Evolutionary conservation across 257 asterid genomes (phyloP), one percentile per base, ranked within the genome.

Genomic region (Solanum rostratum): DNA sequence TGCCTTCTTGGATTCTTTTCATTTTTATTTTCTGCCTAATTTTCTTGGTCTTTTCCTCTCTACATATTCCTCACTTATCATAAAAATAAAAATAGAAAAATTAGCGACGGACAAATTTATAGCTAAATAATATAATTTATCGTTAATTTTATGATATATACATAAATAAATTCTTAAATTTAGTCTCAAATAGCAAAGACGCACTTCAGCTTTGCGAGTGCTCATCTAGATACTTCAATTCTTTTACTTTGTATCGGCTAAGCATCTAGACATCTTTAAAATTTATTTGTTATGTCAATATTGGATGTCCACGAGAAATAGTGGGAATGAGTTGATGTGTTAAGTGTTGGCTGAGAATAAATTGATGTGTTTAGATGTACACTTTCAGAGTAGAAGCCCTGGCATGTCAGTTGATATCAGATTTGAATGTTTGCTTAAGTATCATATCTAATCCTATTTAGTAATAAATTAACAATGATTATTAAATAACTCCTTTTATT

Each of bases 1-100:
- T 46, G 80, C 19, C 30, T 49, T 69, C 16, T 89, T 84, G 91
- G 90, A 92, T 92, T 88, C 91, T 86, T 66, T 49, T 76, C 62
- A 74, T 14, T 49, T 74, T 49, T 7, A 12, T 22, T 49, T 50
- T 41, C 14, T 45, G 14, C 45, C 49, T 65, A 45, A 46, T 84
- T 57, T 86, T 81, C 68, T 79, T 71, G 59, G 4, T 84, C 76
- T 68, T 27, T 24, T 18, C 19, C 41, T n/a, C 14, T 65, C 29
- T 82, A 65, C 74, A 24, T 76, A 33, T 76, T 27, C 82, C 45
- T 8, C 54, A 15, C 10, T n/a, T 63, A 24, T 24, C 18, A 52
- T 12, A 14, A 27, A 15, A 14, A 41, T 41, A 3, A 55, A 8
- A n/a, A n/a, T 22, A 10, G 0, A n/a, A n/a, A 60, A 60, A 4